A percentile compares a stretch with the other conserved stretches of the same genome.
These are phyloP conservation scores for Trichoderma sp. DNA, from an alignment of 2,329 filamentous ascomycete genomes.

Conservation along the genomic window DNA sequence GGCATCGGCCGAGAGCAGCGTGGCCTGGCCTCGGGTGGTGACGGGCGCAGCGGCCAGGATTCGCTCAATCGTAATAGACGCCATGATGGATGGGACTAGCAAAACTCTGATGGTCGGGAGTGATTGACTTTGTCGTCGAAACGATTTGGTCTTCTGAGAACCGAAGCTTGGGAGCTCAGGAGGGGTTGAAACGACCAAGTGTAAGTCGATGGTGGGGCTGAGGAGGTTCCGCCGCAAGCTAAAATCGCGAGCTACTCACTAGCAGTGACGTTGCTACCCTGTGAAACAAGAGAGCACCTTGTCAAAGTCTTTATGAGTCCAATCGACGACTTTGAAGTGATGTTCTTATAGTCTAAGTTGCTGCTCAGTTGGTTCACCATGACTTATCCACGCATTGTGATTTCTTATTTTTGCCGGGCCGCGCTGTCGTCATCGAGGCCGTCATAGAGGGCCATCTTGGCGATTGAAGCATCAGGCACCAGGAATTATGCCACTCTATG, in stretches of 20 bases:
- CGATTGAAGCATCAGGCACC: conserved; percentile 11
- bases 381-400: neutral
- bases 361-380: neutral
- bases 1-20: conserved; percentile 81
- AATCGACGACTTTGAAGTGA: neutral
- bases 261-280: conserved; percentile 1
- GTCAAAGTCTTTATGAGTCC: neutral
- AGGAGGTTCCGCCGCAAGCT: conserved; percentile 11
- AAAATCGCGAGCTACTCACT: conserved; percentile 3
- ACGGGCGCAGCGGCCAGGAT: conserved; percentile 86
- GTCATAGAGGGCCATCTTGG: neutral
- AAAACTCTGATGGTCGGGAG: neutral
- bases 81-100: conserved; percentile 35
- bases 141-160: neutral
- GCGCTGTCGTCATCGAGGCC: neutral
- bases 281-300: neutral
- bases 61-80: conserved; percentile 61
- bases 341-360: neutral
- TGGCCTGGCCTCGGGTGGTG: conserved; percentile 84
- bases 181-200: conserved; percentile 24
- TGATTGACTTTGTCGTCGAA: neutral
- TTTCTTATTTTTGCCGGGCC: conserved; percentile 1
- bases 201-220: conserved; percentile 25
- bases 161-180: conserved; percentile 14
- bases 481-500: neutral